These are phyloP conservation scores for Ceriops zippeliana DNA, from an alignment of 345 rosid species.

Conservation along the genomic window DNA sequence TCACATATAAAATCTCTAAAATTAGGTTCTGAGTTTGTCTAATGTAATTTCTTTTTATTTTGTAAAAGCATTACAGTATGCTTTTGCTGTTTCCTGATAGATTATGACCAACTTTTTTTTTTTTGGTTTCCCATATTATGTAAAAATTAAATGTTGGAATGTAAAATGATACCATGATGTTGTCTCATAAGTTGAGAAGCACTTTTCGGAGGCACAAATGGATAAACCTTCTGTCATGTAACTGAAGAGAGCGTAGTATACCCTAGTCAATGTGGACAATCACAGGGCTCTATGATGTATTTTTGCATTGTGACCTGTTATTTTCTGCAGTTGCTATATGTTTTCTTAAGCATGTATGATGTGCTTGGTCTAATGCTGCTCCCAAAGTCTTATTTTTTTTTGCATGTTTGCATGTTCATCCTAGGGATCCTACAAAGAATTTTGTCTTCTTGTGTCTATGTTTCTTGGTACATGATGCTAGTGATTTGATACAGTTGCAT, in stretches of 20 bases:
- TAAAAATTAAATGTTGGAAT: neutral
- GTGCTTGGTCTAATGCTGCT: neutral
- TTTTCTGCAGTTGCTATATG: neutral
- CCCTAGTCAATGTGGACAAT: no score
- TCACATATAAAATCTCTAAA: neutral
- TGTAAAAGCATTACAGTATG: neutral
- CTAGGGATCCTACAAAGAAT: no score
- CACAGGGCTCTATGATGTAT: neutral
- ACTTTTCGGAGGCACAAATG: neutral
- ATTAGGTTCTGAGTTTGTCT: neutral
- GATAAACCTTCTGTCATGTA: slow-evolving; percentile 1
- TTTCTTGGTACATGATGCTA: slow-evolving; percentile 3
- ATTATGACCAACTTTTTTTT: no score
- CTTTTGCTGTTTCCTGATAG: no score
- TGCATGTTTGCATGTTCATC: no score
- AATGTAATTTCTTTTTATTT: neutral
- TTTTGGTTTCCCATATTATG: neutral
- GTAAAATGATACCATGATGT: neutral
- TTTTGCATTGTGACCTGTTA: neutral
- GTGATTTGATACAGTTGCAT: slow-evolving; percentile 41
- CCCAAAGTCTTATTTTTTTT: no score
- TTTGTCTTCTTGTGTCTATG: no score
- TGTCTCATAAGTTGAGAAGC: neutral
- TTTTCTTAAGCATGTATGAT: neutral
- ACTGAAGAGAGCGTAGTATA: neutral